Conservation (phyloP, 2,329 filamentous ascomycete genomes). For the Botrytis deweyae region DNA sequence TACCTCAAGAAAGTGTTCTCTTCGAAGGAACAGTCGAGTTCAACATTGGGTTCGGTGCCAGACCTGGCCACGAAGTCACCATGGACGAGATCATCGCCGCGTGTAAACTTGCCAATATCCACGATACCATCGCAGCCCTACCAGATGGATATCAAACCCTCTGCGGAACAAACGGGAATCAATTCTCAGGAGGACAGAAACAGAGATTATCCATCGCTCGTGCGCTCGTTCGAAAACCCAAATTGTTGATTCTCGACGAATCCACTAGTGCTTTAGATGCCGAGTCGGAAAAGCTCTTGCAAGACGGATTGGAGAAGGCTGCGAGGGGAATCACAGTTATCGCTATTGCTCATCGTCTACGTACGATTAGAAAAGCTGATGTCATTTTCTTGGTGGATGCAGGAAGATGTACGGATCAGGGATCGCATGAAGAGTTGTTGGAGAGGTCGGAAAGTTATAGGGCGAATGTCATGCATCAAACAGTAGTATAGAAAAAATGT, state of each 20-base stretch:
- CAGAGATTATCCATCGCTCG: slow-evolving; percentile 77
- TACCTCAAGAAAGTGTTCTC: slow-evolving; percentile 58
- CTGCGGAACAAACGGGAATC: slow-evolving; percentile 66
- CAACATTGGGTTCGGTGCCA: slow-evolving; percentile 55
- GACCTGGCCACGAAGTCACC: slow-evolving; percentile 51
- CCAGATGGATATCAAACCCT: slow-evolving; percentile 66
- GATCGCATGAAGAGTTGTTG: slow-evolving; percentile 55
- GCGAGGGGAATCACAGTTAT: slow-evolving; percentile 55
- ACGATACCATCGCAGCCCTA: slow-evolving; percentile 62
- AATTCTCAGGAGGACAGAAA: slow-evolving; percentile 74
- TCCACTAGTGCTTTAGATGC: slow-evolving; percentile 76
- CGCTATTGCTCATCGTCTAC: slow-evolving; percentile 57
- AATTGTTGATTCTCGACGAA: slow-evolving; percentile 76
- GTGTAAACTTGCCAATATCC: slow-evolving; percentile 62
- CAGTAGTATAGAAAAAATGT: slow-evolving; percentile 55
- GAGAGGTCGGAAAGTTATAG: slow-evolving; percentile 51
- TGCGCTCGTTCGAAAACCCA: slow-evolving; percentile 68
- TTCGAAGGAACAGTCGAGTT: slow-evolving; percentile 57
- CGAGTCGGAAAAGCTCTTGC: slow-evolving; percentile 64
- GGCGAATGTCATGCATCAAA: slow-evolving; percentile 43
- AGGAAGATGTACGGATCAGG: slow-evolving; percentile 52
- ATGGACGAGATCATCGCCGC: slow-evolving; percentile 64
- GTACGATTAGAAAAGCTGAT: slow-evolving; percentile 57
- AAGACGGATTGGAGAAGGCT: slow-evolving; percentile 62
- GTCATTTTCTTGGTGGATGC: slow-evolving; percentile 58